A percentile compares a stretch with the other conserved stretches of the same genome.
phyloP scores from a whole-genome alignment of 306 rosid species.

The Vigna radiata region DNA sequence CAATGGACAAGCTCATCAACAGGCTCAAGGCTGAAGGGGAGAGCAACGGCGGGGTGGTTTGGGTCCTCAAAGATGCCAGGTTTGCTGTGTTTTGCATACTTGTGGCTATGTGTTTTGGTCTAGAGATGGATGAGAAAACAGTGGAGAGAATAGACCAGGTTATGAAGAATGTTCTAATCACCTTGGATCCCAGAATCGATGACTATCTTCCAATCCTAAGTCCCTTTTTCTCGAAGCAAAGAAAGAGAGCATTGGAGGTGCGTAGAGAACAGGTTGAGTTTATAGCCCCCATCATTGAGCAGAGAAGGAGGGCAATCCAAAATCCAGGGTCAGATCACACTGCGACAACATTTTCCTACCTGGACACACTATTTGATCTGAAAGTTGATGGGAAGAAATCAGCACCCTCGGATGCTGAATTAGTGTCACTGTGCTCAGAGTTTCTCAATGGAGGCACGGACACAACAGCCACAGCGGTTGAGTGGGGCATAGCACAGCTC shows the following conservation, averaged over 20 bases:
- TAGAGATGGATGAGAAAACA: slow-evolving; percentile 80
- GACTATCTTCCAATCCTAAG: slow-evolving; percentile 82
- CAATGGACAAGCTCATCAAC: slow-evolving; percentile 71
- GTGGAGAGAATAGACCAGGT: slow-evolving; percentile 73
- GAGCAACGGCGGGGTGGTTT: slow-evolving; percentile 61
- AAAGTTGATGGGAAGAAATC: slow-evolving; percentile 65
- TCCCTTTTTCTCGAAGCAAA: slow-evolving; percentile 84
- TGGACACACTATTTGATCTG: slow-evolving; percentile 84
- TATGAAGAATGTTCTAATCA: slow-evolving; percentile 70
- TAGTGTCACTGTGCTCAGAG: slow-evolving; percentile 82
- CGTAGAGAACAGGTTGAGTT: slow-evolving; percentile 70
- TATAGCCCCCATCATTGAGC: slow-evolving; percentile 65
- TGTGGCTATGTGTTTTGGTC: slow-evolving; percentile 83
- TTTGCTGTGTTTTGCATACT: slow-evolving; percentile 85
- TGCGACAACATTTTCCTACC: slow-evolving; percentile 86
- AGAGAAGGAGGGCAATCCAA: slow-evolving; percentile 63
- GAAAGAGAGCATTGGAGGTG: slow-evolving; percentile 68
- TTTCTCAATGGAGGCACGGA: slow-evolving; percentile 95
- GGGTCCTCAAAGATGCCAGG: slow-evolving; percentile 75
- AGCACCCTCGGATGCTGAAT: slow-evolving; percentile 59
- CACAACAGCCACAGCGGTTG: slow-evolving; percentile 90
- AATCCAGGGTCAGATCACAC: slow-evolving; percentile 72
- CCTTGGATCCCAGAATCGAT: slow-evolving; percentile 81
- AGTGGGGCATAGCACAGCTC: slow-evolving; percentile 84
- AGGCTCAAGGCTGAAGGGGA: slow-evolving; percentile 70